Percentiles rank a stretch among this genome's conserved stretches.
Evolutionary conservation across 371 early-diverging fungal genomes (phyloP).

Genomic region (Nematocida parisii): DNA sequence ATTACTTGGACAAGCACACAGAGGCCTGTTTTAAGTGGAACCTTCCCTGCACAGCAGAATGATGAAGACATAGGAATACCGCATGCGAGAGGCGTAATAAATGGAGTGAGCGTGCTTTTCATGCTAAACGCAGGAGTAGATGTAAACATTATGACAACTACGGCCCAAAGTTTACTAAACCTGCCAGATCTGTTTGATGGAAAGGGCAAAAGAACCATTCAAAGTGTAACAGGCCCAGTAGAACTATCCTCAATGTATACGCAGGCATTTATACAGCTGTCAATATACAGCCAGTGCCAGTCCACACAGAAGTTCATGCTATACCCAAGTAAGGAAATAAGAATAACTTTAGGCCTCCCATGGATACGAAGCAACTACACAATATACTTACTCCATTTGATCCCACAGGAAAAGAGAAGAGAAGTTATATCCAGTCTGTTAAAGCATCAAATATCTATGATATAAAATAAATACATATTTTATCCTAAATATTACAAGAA

Average conservation of each 20-base stretch:
- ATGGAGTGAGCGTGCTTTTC: background rate
- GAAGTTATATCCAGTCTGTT: background rate
- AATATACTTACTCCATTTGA: constrained; percentile 1
- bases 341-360: background rate
- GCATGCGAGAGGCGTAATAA: background rate
- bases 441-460: background rate
- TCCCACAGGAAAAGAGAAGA: background rate
- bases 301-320: background rate
- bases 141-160: background rate
- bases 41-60: too few relatives aligned
- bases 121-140: constrained; percentile 7
- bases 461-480: background rate
- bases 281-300: background rate
- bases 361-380: constrained; percentile 11
- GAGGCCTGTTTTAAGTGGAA: too few relatives aligned
- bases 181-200: background rate
- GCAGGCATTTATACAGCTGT: background rate
- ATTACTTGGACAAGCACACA: too few relatives aligned
- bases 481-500: too few relatives aligned
- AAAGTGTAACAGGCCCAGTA: background rate
- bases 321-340: background rate
- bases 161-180: background rate
- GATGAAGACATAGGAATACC: background rate
- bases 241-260: background rate
- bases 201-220: background rate